Base-by-base conservation (phyloP, 805 yeast genomes). In the Saturnispora serradocipensis region DNA sequence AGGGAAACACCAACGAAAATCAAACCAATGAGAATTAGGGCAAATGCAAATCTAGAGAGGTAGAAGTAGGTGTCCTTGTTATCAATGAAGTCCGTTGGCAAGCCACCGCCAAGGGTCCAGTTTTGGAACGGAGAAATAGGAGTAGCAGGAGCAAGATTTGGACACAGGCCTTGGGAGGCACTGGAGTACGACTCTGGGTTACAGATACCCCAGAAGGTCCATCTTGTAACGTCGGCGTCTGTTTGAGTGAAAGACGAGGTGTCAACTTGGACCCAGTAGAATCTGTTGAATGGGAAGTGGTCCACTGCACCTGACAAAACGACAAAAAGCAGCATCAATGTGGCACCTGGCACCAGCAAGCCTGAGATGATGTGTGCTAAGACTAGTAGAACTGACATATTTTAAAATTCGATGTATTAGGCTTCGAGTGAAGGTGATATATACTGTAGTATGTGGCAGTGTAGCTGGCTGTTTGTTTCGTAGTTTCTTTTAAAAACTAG, bases 121-220 rank as follows among this genome's bases (percentile, higher is more conserved):
- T 86, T 86, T 65, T 86, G 89, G 42, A 69, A 75, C 34, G 91
- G 91, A 8, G 90, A 84, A 51, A 86, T 67, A 50, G 93, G 88
- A 60, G 72, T 77, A 46, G 84, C 91, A 28, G 93, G 88, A 13
- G 81, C 78, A 43, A 74, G 64, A 40, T 61, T 56, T 13, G 53
- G 38, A 60, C 80, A 74, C 4, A 63, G 49, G 53, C 68, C 64
- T 53, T 67, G 74, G 45, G 54, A 50, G 28, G 59, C 40, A 2
- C 56, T 58, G 34, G 46, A 49, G 50, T 55, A 59, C 57, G 66
- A 59, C 16, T 51, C 54, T 49, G 72, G 72, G 47, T 71, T 71
- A 66, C 88, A 82, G 45, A 84, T 75, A 58, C 91, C 90, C 91
- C 91, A 86, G 71, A 80, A 84, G 2, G 90, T 84, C 90, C 90